These are phyloP conservation scores for Diutina mesorugosa DNA, from an alignment of 1,139 yeast species.

Conservation along the genomic window DNA sequence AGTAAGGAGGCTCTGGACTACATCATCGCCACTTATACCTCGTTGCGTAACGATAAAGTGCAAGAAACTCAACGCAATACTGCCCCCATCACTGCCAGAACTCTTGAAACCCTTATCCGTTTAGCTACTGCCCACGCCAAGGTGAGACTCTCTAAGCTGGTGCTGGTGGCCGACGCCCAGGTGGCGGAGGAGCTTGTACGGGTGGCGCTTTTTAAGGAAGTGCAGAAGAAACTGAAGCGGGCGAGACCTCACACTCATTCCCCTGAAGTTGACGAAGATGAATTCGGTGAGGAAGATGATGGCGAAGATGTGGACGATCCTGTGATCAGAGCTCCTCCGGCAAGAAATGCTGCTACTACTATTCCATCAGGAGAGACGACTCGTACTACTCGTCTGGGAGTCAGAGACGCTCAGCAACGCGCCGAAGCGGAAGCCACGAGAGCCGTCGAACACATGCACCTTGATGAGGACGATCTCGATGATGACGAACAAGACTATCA, in stretches of 20 bases:
- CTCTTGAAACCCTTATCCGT: slow-evolving; percentile 91
- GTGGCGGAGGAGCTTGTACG: slow-evolving; percentile 80
- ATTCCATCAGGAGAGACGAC: not conserved
- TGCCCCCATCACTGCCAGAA: slow-evolving; percentile 96
- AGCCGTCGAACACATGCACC: slow-evolving; percentile 15
- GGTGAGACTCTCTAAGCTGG: slow-evolving; percentile 65
- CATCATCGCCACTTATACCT: slow-evolving; percentile 70
- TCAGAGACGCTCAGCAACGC: slow-evolving; percentile 5
- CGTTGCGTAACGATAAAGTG: slow-evolving; percentile 65
- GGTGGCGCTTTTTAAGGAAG: slow-evolving; percentile 78
- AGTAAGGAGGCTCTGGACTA: slow-evolving; percentile 70
- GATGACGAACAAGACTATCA: slow-evolving; percentile 1
- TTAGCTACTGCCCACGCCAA: slow-evolving; percentile 95
- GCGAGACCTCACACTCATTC: slow-evolving; percentile 19
- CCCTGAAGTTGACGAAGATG: slow-evolving; percentile 7
- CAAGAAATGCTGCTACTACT: slow-evolving; percentile 5
- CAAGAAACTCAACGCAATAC: slow-evolving; percentile 65
- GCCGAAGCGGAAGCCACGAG: slow-evolving; percentile 11
- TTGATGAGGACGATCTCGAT: slow-evolving; percentile 3
- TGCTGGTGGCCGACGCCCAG: slow-evolving; percentile 68
- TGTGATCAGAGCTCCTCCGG: slow-evolving; percentile 8
- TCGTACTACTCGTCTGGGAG: slow-evolving; percentile 2
- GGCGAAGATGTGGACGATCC: slow-evolving; percentile 6
- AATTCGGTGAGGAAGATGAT: slow-evolving; percentile 9
- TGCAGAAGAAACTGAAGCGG: slow-evolving; percentile 23